Evolutionary conservation across 306 rosid species (phyloP), one percentile per base, ranked within the genome.

Genomic region (Rosa lucieae): DNA sequence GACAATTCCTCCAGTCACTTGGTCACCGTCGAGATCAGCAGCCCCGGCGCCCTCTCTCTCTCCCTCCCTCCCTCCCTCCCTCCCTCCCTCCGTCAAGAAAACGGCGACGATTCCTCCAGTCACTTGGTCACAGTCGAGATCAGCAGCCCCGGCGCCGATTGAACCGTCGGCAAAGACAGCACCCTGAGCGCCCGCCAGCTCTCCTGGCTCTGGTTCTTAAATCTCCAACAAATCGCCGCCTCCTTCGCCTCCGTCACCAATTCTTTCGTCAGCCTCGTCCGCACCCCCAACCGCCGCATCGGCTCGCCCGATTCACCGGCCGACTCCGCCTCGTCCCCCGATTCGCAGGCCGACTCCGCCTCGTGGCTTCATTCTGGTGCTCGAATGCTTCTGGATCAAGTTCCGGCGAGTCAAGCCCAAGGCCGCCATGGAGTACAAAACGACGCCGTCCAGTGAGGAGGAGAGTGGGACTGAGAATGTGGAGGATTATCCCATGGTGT

Each of bases 351-450:
- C n/a, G n/a, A n/a, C n/a, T n/a, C n/a, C n/a, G n/a, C n/a, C n/a
- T n/a, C n/a, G 40, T 79, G 93, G 49, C 94, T 95, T 93, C 14
- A 78, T 86, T 81, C 79, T 95, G 90, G 88, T 92, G 89, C 37
- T 95, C 5, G 99, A 98, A 2, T 95, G 99, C 77, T 89, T 90
- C 63, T 95, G 99, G 98, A 93, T 95, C 92, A 95, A 91, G 83
- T 85, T 95, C 53, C 75, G 97, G 82, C 67, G 84, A 61, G 51
- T 91, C 83, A 93, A 84, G 88, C 99, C 99, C 0, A 81, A 87
- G 40, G 88, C 96, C 7, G 15, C 53, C 10, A 80, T 95, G 75
- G 91, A 89, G 80, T 95, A 92, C 78, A 21, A 75, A 37, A 67
- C 82, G 58, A 47, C 74, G 3, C 18, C 73, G 61, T 72, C 67